A percentile compares a stretch with the other conserved stretches of the same genome.
These are phyloP conservation scores for Vitis hybrid DNA, from an alignment of 177 flowering plant genomes.

Conservation along the genomic window DNA sequence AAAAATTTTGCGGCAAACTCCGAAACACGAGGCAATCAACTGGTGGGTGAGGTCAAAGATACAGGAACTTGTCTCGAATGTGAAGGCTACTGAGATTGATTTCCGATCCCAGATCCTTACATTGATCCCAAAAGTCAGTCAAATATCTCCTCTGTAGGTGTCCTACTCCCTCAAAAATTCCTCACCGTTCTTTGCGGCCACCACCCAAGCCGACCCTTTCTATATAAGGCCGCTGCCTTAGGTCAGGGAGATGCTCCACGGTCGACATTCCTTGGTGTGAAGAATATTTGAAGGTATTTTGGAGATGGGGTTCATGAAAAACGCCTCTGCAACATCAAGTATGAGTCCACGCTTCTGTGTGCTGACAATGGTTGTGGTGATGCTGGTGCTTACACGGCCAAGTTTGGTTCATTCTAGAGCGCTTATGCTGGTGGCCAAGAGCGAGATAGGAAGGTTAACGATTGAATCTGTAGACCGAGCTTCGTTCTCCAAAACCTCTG, in stretches of 20 bases:
- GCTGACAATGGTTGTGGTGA: neutral
- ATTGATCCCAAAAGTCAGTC: conserved; percentile 5
- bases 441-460: neutral
- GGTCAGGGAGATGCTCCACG: conserved; percentile 16
- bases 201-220: conserved; percentile 4
- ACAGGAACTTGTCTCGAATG: no score
- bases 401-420: conserved; percentile 5
- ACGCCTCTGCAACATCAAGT: neutral
- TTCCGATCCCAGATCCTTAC: neutral
- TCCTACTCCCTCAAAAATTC: conserved; percentile 13
- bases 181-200: conserved; percentile 16
- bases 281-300: neutral
- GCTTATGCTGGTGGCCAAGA: neutral
- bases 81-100: no score
- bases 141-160: neutral
- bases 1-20: no score
- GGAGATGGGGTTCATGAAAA: no score
- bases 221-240: conserved; percentile 7
- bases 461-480: neutral
- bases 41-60: no score
- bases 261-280: no score
- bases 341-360: conserved; percentile 13
- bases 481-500: conserved; percentile 1
- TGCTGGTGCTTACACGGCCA: neutral
- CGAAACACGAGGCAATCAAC: no score